Base-by-base conservation (phyloP, 345 rosid species). In the Eucalyptus marginata region DNA sequence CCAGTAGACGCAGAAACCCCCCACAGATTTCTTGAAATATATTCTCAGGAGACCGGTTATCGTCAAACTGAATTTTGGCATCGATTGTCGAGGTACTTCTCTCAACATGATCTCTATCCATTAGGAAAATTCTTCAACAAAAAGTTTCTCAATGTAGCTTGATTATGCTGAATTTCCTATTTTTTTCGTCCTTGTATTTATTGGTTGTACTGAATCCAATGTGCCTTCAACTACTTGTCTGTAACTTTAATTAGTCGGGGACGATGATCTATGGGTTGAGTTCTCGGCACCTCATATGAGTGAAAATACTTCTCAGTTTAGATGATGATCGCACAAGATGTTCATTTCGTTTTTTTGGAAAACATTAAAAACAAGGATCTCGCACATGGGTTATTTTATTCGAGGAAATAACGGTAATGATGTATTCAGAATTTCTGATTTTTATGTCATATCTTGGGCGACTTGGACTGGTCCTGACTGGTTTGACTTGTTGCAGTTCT, bases 41-140 rank as follows among this genome's bases (percentile, higher is more conserved):
- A 96, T 15, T 50, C 20, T 50, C 54, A 50, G 1, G 36, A 93
- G 96, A 49, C 98, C 97, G 2, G 99, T 96, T 86, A 99, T 98
- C 27, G 97, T 98, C 7, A 98, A 98, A 89, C 95, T 98, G 40
- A 98, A 97, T 90, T 97, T 98, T 86, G 99, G 99, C 87, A 98
- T 96, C 62, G 95, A 96, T 91, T 97, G 96, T 89, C 89, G 98
- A 93, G 99, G 98, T 95, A 1, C 40, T 88, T 90, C 87, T 14
- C 64, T 68, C 86, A 9, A 83, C n/a, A 68, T 25, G 31, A 8
- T 52, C 56, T 29, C 56, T 36, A 9, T 44, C 27, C 49, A 64
- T 85, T 54, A 16, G 29, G 33, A 25, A 7, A 14, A 4, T 71
- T 71, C 81, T 33, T 31, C 11, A 66, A 16, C 43, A 50, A 31